phyloP scores from a whole-genome alignment of 805 yeast species.

The Saccharomycopsis amapae region DNA sequence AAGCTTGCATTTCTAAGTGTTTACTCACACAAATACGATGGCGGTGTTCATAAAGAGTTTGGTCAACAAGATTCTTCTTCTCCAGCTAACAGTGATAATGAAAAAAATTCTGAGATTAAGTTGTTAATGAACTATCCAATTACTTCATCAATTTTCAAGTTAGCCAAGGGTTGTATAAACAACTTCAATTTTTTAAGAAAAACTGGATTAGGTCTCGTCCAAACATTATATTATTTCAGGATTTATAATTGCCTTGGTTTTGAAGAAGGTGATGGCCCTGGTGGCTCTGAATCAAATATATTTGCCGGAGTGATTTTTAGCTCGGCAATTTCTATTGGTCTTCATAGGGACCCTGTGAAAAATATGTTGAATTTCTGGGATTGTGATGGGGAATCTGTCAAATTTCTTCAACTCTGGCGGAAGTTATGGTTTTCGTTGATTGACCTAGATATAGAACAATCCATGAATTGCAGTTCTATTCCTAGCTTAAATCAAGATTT shows the following conservation, averaged over 20 bases:
- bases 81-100: background rate
- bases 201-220: constrained; percentile 37
- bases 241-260: constrained; percentile 38
- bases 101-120: constrained; percentile 16
- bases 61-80: constrained; percentile 23
- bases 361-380: constrained; percentile 3
- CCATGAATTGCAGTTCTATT: constrained; percentile 8
- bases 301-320: constrained; percentile 33
- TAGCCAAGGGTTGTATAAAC: constrained; percentile 34
- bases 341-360: constrained; percentile 35
- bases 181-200: constrained; percentile 35
- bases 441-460: constrained; percentile 27
- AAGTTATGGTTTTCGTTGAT: constrained; percentile 34
- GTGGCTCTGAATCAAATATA: constrained; percentile 35
- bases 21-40: background rate
- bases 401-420: constrained; percentile 33
- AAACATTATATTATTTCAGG: constrained; percentile 34
- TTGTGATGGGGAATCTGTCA: constrained; percentile 2
- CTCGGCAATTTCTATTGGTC: constrained; percentile 39
- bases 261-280: constrained; percentile 45
- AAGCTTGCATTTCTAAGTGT: constrained; percentile 38
- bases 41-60: no score
- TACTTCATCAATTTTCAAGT: constrained; percentile 32
- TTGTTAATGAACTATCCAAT: constrained; percentile 35
- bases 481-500: constrained; percentile 2